These are phyloP conservation scores for Eucalyptus grandis DNA, from an alignment of 345 rosid species.

Conservation along the genomic window DNA sequence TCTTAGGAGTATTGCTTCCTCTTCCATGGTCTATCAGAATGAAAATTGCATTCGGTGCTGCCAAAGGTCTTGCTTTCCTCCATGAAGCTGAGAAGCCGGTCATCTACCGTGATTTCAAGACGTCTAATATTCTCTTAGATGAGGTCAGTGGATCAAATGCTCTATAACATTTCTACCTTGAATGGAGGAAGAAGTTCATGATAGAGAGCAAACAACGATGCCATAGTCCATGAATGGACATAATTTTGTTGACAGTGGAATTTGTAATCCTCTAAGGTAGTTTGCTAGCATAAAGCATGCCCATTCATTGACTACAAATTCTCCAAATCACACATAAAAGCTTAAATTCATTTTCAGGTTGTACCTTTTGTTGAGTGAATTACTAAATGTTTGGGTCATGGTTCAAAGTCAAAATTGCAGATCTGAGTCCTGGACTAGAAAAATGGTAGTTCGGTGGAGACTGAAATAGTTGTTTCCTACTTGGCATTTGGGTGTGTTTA, in stretches of 20 bases:
- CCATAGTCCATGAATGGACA: background rate
- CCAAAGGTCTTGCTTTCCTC: constrained; percentile 93
- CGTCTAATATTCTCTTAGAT: constrained; percentile 87
- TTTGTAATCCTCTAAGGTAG: background rate
- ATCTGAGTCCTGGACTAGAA: background rate
- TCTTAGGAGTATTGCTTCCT: constrained; percentile 74
- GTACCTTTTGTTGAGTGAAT: background rate
- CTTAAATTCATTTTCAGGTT: background rate
- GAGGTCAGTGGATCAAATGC: constrained; percentile 29
- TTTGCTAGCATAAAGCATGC: background rate
- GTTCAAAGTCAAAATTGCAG: background rate
- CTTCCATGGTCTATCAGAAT: constrained; percentile 81
- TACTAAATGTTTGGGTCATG: background rate
- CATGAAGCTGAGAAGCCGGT: constrained; percentile 96
- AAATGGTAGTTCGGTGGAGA: background rate
- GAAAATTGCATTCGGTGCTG: constrained; percentile 95
- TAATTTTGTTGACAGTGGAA: background rate
- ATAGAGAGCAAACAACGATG: background rate
- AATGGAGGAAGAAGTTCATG: background rate
- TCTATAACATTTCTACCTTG: background rate
- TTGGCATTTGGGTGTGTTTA: background rate
- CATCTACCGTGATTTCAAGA: constrained; percentile 93
- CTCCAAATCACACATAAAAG: background rate
- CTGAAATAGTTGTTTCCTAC: background rate
- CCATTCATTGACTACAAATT: background rate